A percentile compares a stretch with the other conserved stretches of the same genome.
phyloP scores from a whole-genome alignment of 805 yeast species.

The Myxozyma neotropica region DNA sequence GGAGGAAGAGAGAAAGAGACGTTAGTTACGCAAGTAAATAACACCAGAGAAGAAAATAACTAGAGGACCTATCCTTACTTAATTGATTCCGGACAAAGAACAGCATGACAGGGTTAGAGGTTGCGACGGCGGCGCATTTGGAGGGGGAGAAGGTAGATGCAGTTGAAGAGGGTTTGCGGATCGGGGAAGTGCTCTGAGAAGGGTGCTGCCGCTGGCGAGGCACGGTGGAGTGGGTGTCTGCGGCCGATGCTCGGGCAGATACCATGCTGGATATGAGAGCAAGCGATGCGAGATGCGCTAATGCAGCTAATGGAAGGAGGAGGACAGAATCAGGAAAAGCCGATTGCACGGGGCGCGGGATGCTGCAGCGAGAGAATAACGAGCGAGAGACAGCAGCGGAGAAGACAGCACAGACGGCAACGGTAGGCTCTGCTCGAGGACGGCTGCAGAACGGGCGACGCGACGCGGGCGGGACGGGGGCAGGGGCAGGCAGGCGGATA shows the following conservation, averaged over 20 bases:
- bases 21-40: neutral
- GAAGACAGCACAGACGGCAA: neutral
- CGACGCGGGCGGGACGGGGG: neutral
- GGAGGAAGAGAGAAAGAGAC: neutral
- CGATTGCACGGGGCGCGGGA: too few relatives aligned
- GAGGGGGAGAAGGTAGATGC: neutral
- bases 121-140: constrained; percentile 1
- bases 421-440: too few relatives aligned
- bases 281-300: too few relatives aligned
- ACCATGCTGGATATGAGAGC: neutral
- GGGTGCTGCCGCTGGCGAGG: constrained; percentile 1
- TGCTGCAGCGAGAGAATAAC: neutral
- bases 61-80: constrained; percentile 8
- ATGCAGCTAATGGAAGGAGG: too few relatives aligned
- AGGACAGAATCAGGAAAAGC: too few relatives aligned
- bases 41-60: neutral
- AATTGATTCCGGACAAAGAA: constrained; percentile 24
- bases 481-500: neutral
- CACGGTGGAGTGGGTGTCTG: neutral
- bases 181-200: neutral
- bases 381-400: neutral
- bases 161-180: neutral
- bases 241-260: neutral
- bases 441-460: neutral
- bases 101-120: constrained; percentile 6